A percentile compares a stretch with the other conserved stretches of the same genome.
Conservation (phyloP, 768 basidiomycete genomes). For the Rhizopogon vesiculosus region DNA sequence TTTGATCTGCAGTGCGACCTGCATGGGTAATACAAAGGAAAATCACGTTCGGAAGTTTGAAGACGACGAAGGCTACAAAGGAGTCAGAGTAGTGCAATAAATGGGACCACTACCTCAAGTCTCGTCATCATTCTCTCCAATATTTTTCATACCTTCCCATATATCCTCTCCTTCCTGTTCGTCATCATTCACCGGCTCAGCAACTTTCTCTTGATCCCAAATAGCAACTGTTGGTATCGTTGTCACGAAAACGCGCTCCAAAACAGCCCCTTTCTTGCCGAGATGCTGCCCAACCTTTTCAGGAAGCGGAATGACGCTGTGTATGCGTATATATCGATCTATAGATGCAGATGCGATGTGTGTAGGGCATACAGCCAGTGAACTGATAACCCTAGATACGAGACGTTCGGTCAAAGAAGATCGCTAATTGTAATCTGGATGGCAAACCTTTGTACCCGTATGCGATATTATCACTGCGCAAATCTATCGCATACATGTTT, state of each 20-base stretch:
- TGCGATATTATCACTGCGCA: conserved; percentile 58
- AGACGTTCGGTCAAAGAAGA: conserved; percentile 2
- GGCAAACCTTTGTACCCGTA: conserved; percentile 65
- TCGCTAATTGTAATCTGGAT: neutral
- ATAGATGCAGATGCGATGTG: conserved; percentile 57
- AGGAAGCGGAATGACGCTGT: conserved; percentile 55
- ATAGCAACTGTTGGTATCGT: conserved; percentile 56
- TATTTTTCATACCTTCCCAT: conserved; percentile 63
- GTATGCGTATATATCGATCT: conserved; percentile 69
- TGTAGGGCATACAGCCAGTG: conserved; percentile 52
- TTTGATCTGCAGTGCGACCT: no score
- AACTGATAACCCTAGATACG: conserved; percentile 57
- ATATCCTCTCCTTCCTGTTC: conserved; percentile 52
- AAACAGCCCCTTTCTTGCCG: conserved; percentile 48
- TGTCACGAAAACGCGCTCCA: conserved; percentile 62
- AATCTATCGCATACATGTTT: conserved; percentile 61
- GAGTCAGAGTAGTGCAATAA: no score
- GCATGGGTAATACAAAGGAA: no score
- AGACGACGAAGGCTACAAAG: no score
- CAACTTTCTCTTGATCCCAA: conserved; percentile 46
- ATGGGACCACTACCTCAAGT: conserved; percentile 6
- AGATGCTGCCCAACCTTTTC: conserved; percentile 41
- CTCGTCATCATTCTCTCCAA: conserved; percentile 35
- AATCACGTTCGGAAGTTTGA: no score
- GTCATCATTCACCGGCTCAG: conserved; percentile 5